These are phyloP conservation scores for Dissoconium aciculare DNA, from an alignment of 2,329 filamentous ascomycete species.

Conservation along the genomic window DNA sequence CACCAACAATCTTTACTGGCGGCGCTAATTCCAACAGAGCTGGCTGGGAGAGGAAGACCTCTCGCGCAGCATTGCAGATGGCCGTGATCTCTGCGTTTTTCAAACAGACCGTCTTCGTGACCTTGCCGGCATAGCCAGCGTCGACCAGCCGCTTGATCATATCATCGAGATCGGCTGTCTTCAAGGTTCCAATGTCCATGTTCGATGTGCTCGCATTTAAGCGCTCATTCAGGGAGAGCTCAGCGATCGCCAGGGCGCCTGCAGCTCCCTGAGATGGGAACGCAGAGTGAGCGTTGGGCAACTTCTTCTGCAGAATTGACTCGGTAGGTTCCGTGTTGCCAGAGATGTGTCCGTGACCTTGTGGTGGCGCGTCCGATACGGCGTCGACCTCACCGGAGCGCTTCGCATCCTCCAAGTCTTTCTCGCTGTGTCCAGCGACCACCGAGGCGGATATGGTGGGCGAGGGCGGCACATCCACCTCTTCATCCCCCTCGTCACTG, in stretches of 20 bases:
- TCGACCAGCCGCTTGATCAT: conserved; percentile 92
- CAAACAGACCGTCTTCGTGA: conserved; percentile 91
- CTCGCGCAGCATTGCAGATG: conserved; percentile 77
- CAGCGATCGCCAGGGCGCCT: conserved; percentile 14
- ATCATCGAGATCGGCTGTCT: conserved; percentile 86
- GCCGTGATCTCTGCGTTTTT: conserved; percentile 96
- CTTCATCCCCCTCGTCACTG: conserved; percentile 17
- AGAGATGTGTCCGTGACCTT: conserved; percentile 41
- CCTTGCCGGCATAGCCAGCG: conserved; percentile 88
- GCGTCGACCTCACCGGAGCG: conserved; percentile 82
- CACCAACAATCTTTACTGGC: conserved; percentile 93
- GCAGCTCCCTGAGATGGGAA: conserved; percentile 14
- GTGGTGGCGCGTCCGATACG: conserved; percentile 79
- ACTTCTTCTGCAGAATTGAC: conserved; percentile 72
- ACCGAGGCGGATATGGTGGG: conserved; percentile 66
- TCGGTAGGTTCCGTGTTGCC: conserved; percentile 57
- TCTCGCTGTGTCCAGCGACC: conserved; percentile 58
- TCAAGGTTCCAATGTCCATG: conserved; percentile 80
- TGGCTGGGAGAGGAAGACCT: conserved; percentile 81
- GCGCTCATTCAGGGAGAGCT: conserved; percentile 2
- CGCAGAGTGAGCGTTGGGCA: conserved; percentile 5
- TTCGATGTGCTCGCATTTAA: conserved; percentile 32
- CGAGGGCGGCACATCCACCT: conserved; percentile 53
- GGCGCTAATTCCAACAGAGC: conserved; percentile 82
- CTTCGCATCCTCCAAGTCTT: conserved; percentile 59